Percentiles rank a stretch among this genome's conserved stretches.
phyloP scores from a whole-genome alignment of 2,329 filamentous ascomycete species.

The Arthrocladium fulminans region DNA sequence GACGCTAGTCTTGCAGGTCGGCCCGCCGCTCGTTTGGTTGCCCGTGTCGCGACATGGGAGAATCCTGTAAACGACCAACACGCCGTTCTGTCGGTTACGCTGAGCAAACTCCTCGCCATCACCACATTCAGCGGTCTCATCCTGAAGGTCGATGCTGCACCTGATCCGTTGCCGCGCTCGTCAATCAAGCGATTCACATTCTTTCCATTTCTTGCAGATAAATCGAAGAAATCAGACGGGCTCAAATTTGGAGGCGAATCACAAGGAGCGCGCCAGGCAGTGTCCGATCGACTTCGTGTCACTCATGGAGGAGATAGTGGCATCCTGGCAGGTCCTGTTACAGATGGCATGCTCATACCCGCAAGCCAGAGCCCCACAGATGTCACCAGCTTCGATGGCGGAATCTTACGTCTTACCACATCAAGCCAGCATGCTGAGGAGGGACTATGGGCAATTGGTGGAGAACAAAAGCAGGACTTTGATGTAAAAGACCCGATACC shows the following conservation, averaged over 20 bases:
- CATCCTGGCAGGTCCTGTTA: constrained; percentile 73
- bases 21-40: constrained; percentile 61
- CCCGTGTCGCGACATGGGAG: constrained; percentile 68
- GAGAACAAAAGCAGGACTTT: constrained; percentile 63
- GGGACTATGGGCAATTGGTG: constrained; percentile 61
- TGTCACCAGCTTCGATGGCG: constrained; percentile 66
- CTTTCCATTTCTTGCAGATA: constrained; percentile 62
- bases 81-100: constrained; percentile 64
- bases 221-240: constrained; percentile 51
- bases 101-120: constrained; percentile 66
- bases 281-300: constrained; percentile 59
- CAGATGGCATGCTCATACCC: constrained; percentile 74
- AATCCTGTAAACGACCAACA: constrained; percentile 77
- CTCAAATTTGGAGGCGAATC: constrained; percentile 84
- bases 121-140: constrained; percentile 73
- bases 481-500: constrained; percentile 69
- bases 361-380: constrained; percentile 48
- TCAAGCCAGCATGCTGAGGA: constrained; percentile 32
- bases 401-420: constrained; percentile 69
- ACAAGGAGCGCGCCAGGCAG: constrained; percentile 69
- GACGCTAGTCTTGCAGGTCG: constrained; percentile 48
- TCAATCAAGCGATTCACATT: constrained; percentile 63
- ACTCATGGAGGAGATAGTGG: constrained; percentile 49
- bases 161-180: constrained; percentile 58
- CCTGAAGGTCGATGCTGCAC: constrained; percentile 76